Evolutionary conservation across 768 basidiomycete species (phyloP), one percentile per base, ranked within the genome.

Genomic region (Lactarius trivialis): DNA sequence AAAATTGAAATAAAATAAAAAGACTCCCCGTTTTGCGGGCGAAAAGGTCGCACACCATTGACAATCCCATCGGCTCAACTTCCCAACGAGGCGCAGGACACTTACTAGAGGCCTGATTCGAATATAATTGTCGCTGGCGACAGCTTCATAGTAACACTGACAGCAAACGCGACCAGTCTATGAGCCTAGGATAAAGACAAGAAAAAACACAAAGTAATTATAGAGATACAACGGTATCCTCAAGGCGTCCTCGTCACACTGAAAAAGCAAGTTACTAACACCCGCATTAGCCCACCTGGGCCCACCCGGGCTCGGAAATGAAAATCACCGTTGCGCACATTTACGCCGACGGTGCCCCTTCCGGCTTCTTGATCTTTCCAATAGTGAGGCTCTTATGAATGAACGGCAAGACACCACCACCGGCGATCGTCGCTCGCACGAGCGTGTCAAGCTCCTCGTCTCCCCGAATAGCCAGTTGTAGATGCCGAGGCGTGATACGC

Each of bases 281-380:
- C 95, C 91, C 7, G 7, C 7, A 17, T 39, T 19, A 7, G 17
- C 7, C 39, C 19, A 19, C 39, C 39, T 8, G 1, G 7, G 17
- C 19, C 17, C n/a, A 6, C 6, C 15, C 15, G 37, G 37, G 14
- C 15, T n/a, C n/a, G n/a, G n/a, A 6, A 3, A 36, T 36, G 14
- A n/a, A 36, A 15, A 14, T 15, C 36, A 14, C 36, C 14, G 36
- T 12, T 5, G 36, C 36, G 36, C 36, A 43, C n/a, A 43, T n/a
- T 43, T 21, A 11, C 9, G n/a, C 43, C n/a, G n/a, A n/a, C n/a
- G 21, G 21, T 12, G 43, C 21, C 11, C 43, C 43, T n/a, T 43
- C 43, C 11, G n/a, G 43, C 21, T 43, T 43, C 21, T 21, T 43
- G 12, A 21, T 12, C 43, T 43, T 43, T 3, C 43, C n/a, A 2